A percentile compares a stretch with the other conserved stretches of the same genome.
phyloP scores from a whole-genome alignment of 306 rosid genomes.

The Styphnolobium japonicum region DNA sequence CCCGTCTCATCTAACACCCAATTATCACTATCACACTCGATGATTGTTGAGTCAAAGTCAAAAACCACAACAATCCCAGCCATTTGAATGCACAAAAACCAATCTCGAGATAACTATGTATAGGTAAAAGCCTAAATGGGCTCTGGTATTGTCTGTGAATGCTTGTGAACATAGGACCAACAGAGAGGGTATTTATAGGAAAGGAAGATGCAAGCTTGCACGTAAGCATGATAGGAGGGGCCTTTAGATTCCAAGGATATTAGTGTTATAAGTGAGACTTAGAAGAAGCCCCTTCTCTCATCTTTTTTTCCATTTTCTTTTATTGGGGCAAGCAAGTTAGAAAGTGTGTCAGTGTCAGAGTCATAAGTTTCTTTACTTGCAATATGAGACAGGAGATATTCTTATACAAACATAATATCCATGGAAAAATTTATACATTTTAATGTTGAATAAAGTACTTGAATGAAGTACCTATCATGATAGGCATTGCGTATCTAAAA shows the following conservation, averaged over 20 bases:
- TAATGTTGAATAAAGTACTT: no score
- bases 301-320: no score
- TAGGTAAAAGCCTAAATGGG: not conserved
- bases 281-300: not conserved
- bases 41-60: slow-evolving; percentile 65
- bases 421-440: no score
- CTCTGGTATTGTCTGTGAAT: not conserved
- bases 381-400: no score
- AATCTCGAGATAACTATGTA: not conserved
- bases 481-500: no score
- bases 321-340: no score
- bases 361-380: no score
- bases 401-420: no score
- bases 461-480: no score
- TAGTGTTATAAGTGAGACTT: not conserved
- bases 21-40: slow-evolving; percentile 66
- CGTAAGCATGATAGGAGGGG: not conserved
- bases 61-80: slow-evolving; percentile 48
- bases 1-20: slow-evolving; percentile 63
- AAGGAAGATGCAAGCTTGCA: not conserved
- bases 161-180: not conserved
- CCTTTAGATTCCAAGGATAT: not conserved
- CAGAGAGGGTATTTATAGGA: slow-evolving; percentile 3
- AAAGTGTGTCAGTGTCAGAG: no score
- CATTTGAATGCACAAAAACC: not conserved